Percentiles rank a stretch among this genome's conserved stretches.
phyloP scores from a whole-genome alignment of 805 yeast genomes.

The Saccharomycopsis selenospora region DNA sequence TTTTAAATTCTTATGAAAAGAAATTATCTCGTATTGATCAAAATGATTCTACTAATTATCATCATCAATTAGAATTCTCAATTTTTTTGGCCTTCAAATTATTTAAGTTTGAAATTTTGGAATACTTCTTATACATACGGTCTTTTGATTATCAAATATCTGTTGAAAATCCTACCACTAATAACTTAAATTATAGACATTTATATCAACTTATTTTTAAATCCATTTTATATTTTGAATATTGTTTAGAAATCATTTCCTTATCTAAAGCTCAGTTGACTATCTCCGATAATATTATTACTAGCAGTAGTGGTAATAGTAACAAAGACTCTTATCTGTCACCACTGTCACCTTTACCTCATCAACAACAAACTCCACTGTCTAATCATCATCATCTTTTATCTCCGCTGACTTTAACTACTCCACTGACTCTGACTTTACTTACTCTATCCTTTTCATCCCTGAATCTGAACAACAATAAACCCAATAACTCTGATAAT shows the following conservation, averaged over 20 bases:
- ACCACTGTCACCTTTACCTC: background rate
- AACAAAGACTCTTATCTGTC: background rate
- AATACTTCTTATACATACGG: conserved; percentile 18
- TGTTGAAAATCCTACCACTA: conserved; percentile 6
- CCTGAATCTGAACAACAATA: too few species aligned
- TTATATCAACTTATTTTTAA: conserved; percentile 12
- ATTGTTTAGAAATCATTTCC: conserved; percentile 9
- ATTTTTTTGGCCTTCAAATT: conserved; percentile 18
- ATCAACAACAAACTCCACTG: background rate
- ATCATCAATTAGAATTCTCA: conserved; percentile 17
- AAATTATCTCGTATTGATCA: conserved; percentile 4
- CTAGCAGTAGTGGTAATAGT: background rate
- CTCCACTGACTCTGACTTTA: too few species aligned
- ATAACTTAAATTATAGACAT: conserved; percentile 13
- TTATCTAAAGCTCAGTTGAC: conserved; percentile 1
- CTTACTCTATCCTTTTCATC: too few species aligned
- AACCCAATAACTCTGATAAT: too few species aligned
- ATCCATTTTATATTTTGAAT: conserved; percentile 16
- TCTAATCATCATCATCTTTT: background rate
- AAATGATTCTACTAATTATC: background rate
- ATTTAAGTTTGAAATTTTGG: conserved; percentile 18
- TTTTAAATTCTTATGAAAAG: conserved; percentile 11
- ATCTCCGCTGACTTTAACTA: too few species aligned
- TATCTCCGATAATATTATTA: background rate
- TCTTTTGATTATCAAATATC: conserved; percentile 7